Conservation (phyloP, 2,329 filamentous ascomycete genomes). For the Didymella glomerata region DNA sequence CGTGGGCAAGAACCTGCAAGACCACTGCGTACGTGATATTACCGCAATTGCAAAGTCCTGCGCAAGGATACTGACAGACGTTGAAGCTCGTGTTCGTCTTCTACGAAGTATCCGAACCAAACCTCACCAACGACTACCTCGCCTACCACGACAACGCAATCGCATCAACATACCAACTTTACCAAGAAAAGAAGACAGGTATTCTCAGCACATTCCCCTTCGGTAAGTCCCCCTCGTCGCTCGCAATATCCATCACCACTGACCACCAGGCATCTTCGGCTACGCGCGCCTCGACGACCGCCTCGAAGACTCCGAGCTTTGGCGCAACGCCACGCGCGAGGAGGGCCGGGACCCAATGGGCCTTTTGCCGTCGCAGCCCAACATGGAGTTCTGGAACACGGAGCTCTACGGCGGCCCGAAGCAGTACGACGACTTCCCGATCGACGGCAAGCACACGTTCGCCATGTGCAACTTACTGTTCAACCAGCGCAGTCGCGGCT, state of each 20-base stretch:
- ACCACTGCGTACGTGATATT: slow-evolving; percentile 60
- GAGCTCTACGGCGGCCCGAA: slow-evolving; percentile 69
- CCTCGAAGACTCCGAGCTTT: slow-evolving; percentile 63
- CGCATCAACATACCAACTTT: slow-evolving; percentile 61
- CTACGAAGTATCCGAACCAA: slow-evolving; percentile 67
- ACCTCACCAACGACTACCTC: slow-evolving; percentile 63
- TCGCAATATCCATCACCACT: too few species aligned
- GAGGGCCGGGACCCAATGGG: slow-evolving; percentile 68
- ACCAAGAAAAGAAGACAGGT: slow-evolving; percentile 66
- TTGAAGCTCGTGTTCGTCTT: slow-evolving; percentile 62
- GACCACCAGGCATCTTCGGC: slow-evolving; percentile 57
- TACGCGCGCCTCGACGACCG: slow-evolving; percentile 69
- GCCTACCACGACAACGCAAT: slow-evolving; percentile 64
- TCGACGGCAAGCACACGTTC: slow-evolving; percentile 64
- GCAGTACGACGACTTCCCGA: slow-evolving; percentile 63
- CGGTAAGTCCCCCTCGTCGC: slow-evolving; percentile 33
- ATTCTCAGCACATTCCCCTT: slow-evolving; percentile 70
- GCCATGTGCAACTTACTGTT: slow-evolving; percentile 67
- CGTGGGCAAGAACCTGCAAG: slow-evolving; percentile 70
- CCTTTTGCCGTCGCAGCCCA: slow-evolving; percentile 64
- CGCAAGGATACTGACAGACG: background rate
- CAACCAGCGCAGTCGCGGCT: slow-evolving; percentile 64
- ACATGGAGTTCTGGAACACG: slow-evolving; percentile 69
- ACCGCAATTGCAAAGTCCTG: background rate
- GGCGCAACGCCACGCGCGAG: slow-evolving; percentile 60